Base-by-base conservation (phyloP, 495 filamentous ascomycete species). In the Chaetomium fimeti region DNA sequence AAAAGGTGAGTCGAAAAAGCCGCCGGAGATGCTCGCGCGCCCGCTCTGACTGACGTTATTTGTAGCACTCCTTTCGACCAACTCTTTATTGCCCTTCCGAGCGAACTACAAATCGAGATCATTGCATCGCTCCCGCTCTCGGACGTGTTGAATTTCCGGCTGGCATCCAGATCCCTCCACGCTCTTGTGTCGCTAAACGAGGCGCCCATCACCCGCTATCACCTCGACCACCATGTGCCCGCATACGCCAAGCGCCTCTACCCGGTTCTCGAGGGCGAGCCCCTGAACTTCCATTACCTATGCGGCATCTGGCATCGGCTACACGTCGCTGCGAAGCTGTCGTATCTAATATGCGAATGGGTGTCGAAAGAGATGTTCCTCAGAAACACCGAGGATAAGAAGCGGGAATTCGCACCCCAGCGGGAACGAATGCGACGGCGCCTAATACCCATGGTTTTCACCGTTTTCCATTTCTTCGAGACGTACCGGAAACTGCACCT, bases 401-500 rank as follows among this genome's bases (percentile, higher is more conserved):
- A 71, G 62, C 57, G 68, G 29, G 82, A 83, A 52, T 85, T 84
- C 60, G 81, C 78, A 47, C 77, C 82, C 3, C 82, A 85, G 65
- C 75, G 78, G 62, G 77, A 80, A 65, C 78, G 83, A 13, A 85
- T 85, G 82, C 78, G 82, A 42, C 79, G 82, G 36, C 80, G 83
- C 51, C 70, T 85, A 38, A 79, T 84, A 47, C 83, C 83, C 3
- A 62, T 83, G 25, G 71, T 85, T 16, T 84, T 85, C 56, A 83
- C 83, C 18, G 69, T 84, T 43, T 84, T 84, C 64, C 83, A 85
- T 69, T 85, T 85, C 68, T 85, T 85, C 67, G 83, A 85, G 66
- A 82, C 76, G 5, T 84, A 83, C 66, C 81, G 83, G 57, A 75
- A 77, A 48, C 75, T 82, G n/a, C 82, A 85, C 67, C 70, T 83